phyloP scores from a whole-genome alignment of 73 alveolate species.

The Blepharisma japonicum region DNA sequence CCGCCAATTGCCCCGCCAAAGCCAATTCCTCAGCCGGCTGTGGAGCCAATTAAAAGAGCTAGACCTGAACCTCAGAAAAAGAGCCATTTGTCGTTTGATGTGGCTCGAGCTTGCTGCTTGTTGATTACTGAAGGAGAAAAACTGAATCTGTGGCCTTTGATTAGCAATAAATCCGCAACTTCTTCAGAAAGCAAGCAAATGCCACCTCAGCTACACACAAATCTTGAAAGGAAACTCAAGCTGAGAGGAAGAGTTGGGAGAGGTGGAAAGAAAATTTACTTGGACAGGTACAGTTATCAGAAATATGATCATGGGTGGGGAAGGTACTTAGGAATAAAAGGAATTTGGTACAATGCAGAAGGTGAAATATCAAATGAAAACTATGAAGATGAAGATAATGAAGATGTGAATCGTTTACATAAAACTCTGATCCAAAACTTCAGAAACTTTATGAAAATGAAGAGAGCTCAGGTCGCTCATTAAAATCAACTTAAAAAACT shows the following conservation, averaged over 20 bases:
- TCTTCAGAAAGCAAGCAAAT: neutral
- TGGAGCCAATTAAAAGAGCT: slow-evolving; percentile 2
- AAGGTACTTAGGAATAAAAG: slow-evolving; percentile 16
- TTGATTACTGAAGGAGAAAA: slow-evolving; percentile 25
- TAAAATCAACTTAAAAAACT: too few species aligned
- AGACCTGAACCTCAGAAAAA: slow-evolving; percentile 12
- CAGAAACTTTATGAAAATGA: slow-evolving; percentile 6
- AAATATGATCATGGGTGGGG: slow-evolving; percentile 18
- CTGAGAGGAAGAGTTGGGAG: slow-evolving; percentile 18
- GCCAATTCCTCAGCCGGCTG: slow-evolving; percentile 5
- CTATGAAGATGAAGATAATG: slow-evolving; percentile 17
- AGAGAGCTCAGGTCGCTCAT: neutral
- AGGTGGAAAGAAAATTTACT: slow-evolving; percentile 6
- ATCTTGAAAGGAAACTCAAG: slow-evolving; percentile 8
- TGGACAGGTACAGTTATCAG: neutral
- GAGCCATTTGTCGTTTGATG: neutral
- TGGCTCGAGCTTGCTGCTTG: slow-evolving; percentile 21
- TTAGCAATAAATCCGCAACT: neutral
- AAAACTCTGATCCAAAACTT: neutral
- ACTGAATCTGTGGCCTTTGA: neutral
- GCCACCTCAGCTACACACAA: neutral
- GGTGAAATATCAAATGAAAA: neutral
- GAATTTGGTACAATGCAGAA: neutral
- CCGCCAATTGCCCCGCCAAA: slow-evolving; percentile 17
- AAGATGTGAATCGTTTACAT: slow-evolving; percentile 17